Evolutionary conservation across 2,329 filamentous ascomycete genomes (phyloP).

Genomic region (Penicillium sp.): DNA sequence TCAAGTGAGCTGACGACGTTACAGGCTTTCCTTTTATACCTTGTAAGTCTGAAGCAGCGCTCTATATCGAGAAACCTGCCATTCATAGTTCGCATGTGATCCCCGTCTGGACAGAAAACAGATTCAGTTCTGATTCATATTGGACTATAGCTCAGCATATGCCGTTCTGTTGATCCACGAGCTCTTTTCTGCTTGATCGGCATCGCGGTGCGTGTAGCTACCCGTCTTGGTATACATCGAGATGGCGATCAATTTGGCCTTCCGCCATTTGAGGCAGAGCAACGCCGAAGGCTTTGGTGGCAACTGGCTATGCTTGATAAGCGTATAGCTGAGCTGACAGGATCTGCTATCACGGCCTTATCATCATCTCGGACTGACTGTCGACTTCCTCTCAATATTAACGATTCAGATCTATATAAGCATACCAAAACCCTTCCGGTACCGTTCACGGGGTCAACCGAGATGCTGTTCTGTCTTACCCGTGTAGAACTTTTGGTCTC

Average conservation of each 20-base stretch:
- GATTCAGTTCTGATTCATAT: background rate
- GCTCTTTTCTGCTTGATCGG: constrained; percentile 47
- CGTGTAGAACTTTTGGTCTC: constrained; percentile 15
- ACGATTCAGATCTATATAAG: constrained; percentile 28
- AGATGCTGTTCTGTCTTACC: constrained; percentile 42
- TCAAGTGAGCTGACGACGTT: constrained; percentile 39
- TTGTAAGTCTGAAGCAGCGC: constrained; percentile 39
- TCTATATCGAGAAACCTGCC: background rate
- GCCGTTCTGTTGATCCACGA: constrained; percentile 48
- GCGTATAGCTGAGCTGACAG: constrained; percentile 65
- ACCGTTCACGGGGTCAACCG: constrained; percentile 34
- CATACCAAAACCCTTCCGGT: constrained; percentile 33
- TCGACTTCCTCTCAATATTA: constrained; percentile 19
- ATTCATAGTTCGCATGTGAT: background rate
- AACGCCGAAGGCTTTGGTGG: constrained; percentile 70
- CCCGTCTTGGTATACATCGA: constrained; percentile 65
- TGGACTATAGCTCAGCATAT: constrained; percentile 1
- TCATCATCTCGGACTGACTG: constrained; percentile 15
- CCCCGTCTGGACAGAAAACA: background rate
- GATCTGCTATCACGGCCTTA: constrained; percentile 39
- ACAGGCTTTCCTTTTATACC: constrained; percentile 54
- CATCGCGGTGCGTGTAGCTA: constrained; percentile 57
- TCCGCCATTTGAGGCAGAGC: constrained; percentile 61
- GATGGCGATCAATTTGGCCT: constrained; percentile 54
- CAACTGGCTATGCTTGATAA: constrained; percentile 66